Evolutionary conservation across 139 green algal species (phyloP), one percentile per base, ranked within the genome.

Genomic region (Coelastrella sp.): DNA sequence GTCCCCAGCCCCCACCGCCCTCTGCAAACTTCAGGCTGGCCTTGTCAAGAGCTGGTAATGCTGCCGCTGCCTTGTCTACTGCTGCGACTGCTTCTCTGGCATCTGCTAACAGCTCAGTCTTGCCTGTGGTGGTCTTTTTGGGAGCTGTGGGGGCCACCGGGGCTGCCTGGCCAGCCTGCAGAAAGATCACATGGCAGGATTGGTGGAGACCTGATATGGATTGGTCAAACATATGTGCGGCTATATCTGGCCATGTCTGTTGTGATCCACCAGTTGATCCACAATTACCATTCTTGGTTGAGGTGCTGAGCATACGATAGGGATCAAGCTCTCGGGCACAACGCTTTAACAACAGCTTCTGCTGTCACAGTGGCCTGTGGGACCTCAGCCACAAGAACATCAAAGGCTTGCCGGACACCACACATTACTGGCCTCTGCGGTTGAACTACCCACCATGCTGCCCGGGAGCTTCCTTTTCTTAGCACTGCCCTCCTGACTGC

Each of bases 401-500:
- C 35, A 49, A 49, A 49, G 35, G 35, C 35, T 49, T 49, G 35
- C 35, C 1, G 3, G 35, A 49, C 35, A 49, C 35, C 35, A 49
- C 35, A 49, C 35, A 49, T 49, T 73, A 73, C n/a, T 17, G n/a
- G 78, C 14, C 78, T 17, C 24, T 3, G 4, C 1, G 9, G 8
- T 56, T 49, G 35, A 49, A 60, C 19, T 10, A 9, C 58, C 7
- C 75, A 90, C 86, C 86, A 90, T 84, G 74, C 73, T 84, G 27
- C 85, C 85, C 15, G 85, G 85, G n/a, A 84, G 20, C 86, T 90
- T 90, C 7, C 86, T 61, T 61, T 90, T 82, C 86, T 90, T 84
- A 0, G 22, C 85, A 27, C 56, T 22, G 24, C 58, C n/a, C 14
- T 83, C 85, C 24, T 83, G 57, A 35, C 73, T 74, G 73, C 15